Percentiles rank a stretch among this genome's conserved stretches.
phyloP scores from a whole-genome alignment of 306 rosid genomes.

The Castanea crenata region DNA sequence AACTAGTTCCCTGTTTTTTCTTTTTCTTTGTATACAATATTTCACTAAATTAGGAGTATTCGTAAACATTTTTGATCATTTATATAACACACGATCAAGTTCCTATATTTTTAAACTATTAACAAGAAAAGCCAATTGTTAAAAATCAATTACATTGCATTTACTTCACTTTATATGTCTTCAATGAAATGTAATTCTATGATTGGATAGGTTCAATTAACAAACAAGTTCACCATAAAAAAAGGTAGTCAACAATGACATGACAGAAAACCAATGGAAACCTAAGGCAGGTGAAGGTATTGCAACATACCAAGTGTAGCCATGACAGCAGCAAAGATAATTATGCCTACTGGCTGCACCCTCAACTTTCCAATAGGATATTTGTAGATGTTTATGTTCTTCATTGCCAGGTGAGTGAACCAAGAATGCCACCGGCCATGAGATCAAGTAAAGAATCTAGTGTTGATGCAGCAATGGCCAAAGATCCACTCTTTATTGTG shows the following conservation, averaged over 20 bases:
- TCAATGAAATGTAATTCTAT: background rate
- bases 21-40: no score
- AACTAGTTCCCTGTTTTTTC: no score
- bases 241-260: background rate
- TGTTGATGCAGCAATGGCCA: constrained; percentile 62
- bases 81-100: no score
- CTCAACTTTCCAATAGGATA: constrained; percentile 93
- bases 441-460: constrained; percentile 59
- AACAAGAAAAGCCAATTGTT: no score
- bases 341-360: constrained; percentile 91
- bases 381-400: constrained; percentile 62
- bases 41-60: no score
- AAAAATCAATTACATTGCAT: background rate
- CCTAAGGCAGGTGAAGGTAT: background rate
- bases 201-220: background rate
- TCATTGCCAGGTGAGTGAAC: constrained; percentile 89
- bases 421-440: constrained; percentile 95
- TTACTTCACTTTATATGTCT: background rate
- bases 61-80: no score
- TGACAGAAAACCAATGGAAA: background rate
- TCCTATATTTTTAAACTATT: no score
- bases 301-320: constrained; percentile 76
- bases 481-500: constrained; percentile 47
- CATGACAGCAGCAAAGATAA: constrained; percentile 92
- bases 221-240: background rate